Percentiles rank a stretch among this genome's conserved stretches.
These are phyloP conservation scores for Alternaria viburni DNA, from an alignment of 2,329 filamentous ascomycete genomes.

Conservation along the genomic window DNA sequence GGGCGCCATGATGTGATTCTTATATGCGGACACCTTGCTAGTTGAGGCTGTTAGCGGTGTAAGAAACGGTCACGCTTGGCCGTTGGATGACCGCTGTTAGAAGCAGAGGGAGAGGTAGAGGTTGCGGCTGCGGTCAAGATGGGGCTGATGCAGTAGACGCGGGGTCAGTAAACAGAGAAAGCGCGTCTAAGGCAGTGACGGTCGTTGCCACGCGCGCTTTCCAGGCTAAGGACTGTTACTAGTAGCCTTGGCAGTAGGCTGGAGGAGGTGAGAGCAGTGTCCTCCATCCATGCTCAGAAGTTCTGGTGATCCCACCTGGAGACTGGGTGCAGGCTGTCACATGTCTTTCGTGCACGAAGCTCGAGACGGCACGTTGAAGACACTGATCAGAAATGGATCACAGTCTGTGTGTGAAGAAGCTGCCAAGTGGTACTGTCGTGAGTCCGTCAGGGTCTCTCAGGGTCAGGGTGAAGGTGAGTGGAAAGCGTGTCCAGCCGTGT, in stretches of 20 bases:
- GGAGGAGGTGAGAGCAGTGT: not conserved
- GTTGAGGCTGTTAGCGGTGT: slow-evolving; percentile 1
- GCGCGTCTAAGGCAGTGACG: not conserved
- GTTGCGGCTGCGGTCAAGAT: slow-evolving; percentile 2
- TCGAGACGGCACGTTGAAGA: not conserved
- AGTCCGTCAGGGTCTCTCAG: not conserved
- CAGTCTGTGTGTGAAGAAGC: not conserved
- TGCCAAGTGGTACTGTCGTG: not conserved
- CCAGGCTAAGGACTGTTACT: not conserved
- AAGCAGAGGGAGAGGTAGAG: slow-evolving; percentile 11
- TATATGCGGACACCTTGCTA: not conserved
- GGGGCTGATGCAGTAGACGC: not conserved
- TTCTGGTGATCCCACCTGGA: not conserved
- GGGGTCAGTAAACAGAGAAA: not conserved
- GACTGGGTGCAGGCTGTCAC: not conserved
- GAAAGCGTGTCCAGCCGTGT: not conserved
- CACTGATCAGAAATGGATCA: not conserved
- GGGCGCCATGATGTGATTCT: not conserved
- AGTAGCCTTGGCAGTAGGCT: slow-evolving; percentile 12
- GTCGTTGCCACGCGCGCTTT: slow-evolving; percentile 11
- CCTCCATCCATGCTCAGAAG: not conserved
- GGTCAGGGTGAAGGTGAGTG: not conserved
- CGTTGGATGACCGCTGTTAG: slow-evolving; percentile 1
- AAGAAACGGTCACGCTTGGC: not conserved
- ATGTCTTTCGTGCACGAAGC: not conserved